phyloP scores from a whole-genome alignment of 2,329 filamentous ascomycete genomes.

The Ceratocystis papillata region DNA sequence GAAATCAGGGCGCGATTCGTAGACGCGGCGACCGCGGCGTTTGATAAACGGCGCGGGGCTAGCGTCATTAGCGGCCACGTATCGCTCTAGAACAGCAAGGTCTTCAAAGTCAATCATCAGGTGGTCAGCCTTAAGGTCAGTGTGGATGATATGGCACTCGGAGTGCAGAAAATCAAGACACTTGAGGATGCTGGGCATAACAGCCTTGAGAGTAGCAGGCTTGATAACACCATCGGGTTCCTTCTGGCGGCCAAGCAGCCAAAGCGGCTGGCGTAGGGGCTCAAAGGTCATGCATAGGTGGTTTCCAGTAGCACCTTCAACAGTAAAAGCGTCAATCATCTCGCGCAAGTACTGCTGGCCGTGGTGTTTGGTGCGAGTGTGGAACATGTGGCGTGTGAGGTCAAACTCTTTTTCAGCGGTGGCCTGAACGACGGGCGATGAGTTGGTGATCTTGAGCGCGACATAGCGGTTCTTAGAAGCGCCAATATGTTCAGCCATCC shows the following conservation, averaged over 20 bases:
- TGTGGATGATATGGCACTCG: slow-evolving; percentile 37
- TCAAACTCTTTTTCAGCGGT: slow-evolving; percentile 28
- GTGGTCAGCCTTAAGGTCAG: slow-evolving; percentile 36
- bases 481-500: slow-evolving; percentile 30
- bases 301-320: slow-evolving; percentile 29
- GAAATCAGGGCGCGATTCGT: slow-evolving; percentile 26
- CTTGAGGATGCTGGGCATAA: slow-evolving; percentile 32
- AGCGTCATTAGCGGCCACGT: slow-evolving; percentile 27
- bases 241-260: slow-evolving; percentile 33
- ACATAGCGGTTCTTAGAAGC: slow-evolving; percentile 26
- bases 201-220: slow-evolving; percentile 31
- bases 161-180: slow-evolving; percentile 36
- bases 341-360: slow-evolving; percentile 30
- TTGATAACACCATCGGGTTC: slow-evolving; percentile 32
- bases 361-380: slow-evolving; percentile 27
- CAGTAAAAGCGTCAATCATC: slow-evolving; percentile 30
- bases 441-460: slow-evolving; percentile 30
- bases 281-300: slow-evolving; percentile 33
- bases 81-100: slow-evolving; percentile 26
- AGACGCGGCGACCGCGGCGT: slow-evolving; percentile 27
- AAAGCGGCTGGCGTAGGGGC: slow-evolving; percentile 35
- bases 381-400: slow-evolving; percentile 27
- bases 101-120: slow-evolving; percentile 26
- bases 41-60: slow-evolving; percentile 27
- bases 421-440: slow-evolving; percentile 26